Evolutionary conservation across 2,329 filamentous ascomycete species (phyloP).

Genomic region (Hyphodiscus sp.): DNA sequence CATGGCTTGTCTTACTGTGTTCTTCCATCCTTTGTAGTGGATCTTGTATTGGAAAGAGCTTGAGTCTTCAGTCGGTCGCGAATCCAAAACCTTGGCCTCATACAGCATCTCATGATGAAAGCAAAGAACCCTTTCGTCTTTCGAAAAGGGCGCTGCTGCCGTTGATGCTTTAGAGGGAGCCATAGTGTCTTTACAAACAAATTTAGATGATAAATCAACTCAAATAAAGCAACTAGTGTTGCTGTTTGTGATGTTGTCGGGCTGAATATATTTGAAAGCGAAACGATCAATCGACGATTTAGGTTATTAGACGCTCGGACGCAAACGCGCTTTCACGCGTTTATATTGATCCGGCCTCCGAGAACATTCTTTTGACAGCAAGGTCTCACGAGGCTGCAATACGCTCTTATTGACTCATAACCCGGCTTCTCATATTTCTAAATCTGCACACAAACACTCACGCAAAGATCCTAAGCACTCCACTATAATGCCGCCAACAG

Average conservation of each 20-base stretch:
- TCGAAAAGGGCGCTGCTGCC: slow-evolving; percentile 33
- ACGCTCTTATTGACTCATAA: no score
- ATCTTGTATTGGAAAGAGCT: slow-evolving; percentile 80
- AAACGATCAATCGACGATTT: neutral
- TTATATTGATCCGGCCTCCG: no score
- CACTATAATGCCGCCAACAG: slow-evolving; percentile 60
- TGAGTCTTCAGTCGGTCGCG: slow-evolving; percentile 62
- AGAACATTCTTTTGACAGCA: no score
- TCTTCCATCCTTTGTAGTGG: slow-evolving; percentile 99
- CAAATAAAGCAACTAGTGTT: neutral
- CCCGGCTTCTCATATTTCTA: no score
- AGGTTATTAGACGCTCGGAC: no score
- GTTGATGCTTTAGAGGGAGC: slow-evolving; percentile 27
- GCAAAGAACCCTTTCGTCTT: slow-evolving; percentile 92
- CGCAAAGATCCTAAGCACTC: neutral
- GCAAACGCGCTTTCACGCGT: neutral
- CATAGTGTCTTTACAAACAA: slow-evolving; percentile 15
- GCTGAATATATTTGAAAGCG: neutral
- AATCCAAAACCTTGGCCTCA: slow-evolving; percentile 90
- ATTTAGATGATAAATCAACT: neutral
- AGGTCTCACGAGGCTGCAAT: no score
- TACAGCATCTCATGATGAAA: slow-evolving; percentile 97
- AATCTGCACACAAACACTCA: neutral
- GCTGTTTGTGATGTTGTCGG: neutral
- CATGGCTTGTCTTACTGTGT: slow-evolving; percentile 59